These are phyloP conservation scores for Termitomyces bulborhizus DNA, from an alignment of 768 basidiomycete species.

Conservation along the genomic window DNA sequence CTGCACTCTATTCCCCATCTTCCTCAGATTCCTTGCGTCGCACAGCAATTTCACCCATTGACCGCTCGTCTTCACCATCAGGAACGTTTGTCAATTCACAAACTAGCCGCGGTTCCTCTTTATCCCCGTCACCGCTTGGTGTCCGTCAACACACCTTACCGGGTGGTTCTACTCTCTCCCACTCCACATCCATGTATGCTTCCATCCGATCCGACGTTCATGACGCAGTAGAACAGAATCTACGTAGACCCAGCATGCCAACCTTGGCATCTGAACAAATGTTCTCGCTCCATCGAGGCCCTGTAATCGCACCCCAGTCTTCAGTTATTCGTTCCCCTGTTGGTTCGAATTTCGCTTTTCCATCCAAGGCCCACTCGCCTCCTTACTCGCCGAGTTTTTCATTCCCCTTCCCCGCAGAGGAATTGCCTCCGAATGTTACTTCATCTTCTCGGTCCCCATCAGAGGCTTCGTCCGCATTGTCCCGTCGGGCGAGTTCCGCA, in stretches of 20 bases:
- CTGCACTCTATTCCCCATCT: slow-evolving; percentile 25
- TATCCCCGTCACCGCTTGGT: slow-evolving; percentile 9
- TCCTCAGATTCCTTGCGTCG: slow-evolving; percentile 25
- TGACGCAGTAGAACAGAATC: slow-evolving; percentile 6
- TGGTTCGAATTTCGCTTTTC: background rate
- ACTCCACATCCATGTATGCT: slow-evolving; percentile 22
- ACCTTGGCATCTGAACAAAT: slow-evolving; percentile 12
- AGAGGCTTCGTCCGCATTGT: slow-evolving; percentile 2
- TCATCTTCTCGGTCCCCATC: background rate
- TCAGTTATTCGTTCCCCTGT: slow-evolving; percentile 6
- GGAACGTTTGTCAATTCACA: slow-evolving; percentile 14
- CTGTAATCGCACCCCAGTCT: background rate
- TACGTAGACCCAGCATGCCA: slow-evolving; percentile 23
- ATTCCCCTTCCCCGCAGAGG: background rate
- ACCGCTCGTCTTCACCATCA: slow-evolving; percentile 18
- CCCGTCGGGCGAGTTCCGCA: slow-evolving; percentile 14
- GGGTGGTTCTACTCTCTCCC: slow-evolving; percentile 11
- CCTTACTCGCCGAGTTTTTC: slow-evolving; percentile 6
- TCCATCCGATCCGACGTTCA: slow-evolving; percentile 7
- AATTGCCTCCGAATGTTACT: background rate
- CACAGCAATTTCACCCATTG: slow-evolving; percentile 19
- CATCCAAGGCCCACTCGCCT: slow-evolving; percentile 1
- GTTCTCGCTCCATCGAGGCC: background rate
- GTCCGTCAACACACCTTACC: slow-evolving; percentile 5
- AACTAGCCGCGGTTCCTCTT: slow-evolving; percentile 13